Evolutionary conservation across 2,329 filamentous ascomycete species (phyloP).

Genomic region (Alternaria angustiovoidea): DNA sequence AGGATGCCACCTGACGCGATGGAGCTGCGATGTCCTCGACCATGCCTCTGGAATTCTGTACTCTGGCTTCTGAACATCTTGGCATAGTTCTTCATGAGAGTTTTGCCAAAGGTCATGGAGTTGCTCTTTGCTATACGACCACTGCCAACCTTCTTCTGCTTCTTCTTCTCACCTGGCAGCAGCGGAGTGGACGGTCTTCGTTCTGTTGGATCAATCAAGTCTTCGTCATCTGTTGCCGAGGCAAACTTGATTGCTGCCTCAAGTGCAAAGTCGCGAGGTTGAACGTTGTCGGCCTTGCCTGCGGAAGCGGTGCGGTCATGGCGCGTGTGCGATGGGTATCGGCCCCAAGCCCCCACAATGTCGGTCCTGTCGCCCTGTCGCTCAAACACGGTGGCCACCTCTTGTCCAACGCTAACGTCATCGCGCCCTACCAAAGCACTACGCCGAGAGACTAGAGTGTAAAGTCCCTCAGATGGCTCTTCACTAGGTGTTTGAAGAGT

Average conservation of each 20-base stretch:
- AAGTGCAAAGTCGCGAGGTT: conserved; percentile 54
- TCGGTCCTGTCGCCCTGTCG: conserved; percentile 37
- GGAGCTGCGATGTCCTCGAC: conserved; percentile 56
- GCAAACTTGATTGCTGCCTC: conserved; percentile 42
- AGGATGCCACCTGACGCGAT: conserved; percentile 54
- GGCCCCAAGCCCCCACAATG: conserved; percentile 54
- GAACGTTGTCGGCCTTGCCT: conserved; percentile 49
- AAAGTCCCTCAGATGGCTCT: neutral
- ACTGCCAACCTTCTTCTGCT: conserved; percentile 67
- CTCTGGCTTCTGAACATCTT: conserved; percentile 54
- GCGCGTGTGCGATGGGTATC: conserved; percentile 58
- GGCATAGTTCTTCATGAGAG: conserved; percentile 55
- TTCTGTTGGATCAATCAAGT: conserved; percentile 38
- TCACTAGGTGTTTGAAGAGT: conserved; percentile 3
- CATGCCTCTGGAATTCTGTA: conserved; percentile 49
- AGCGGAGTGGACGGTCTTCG: conserved; percentile 29
- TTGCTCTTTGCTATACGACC: conserved; percentile 70
- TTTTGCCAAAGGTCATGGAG: conserved; percentile 53
- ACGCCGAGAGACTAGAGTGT: conserved; percentile 18
- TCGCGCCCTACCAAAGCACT: conserved; percentile 28
- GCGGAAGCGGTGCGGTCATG: conserved; percentile 52
- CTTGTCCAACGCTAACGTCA: conserved; percentile 15
- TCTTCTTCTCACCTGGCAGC: conserved; percentile 39
- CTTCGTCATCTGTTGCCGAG: conserved; percentile 28
- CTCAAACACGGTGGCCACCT: conserved; percentile 31